Conservation (phyloP, 2,329 filamentous ascomycete species). For the Amauroascus niger region DNA sequence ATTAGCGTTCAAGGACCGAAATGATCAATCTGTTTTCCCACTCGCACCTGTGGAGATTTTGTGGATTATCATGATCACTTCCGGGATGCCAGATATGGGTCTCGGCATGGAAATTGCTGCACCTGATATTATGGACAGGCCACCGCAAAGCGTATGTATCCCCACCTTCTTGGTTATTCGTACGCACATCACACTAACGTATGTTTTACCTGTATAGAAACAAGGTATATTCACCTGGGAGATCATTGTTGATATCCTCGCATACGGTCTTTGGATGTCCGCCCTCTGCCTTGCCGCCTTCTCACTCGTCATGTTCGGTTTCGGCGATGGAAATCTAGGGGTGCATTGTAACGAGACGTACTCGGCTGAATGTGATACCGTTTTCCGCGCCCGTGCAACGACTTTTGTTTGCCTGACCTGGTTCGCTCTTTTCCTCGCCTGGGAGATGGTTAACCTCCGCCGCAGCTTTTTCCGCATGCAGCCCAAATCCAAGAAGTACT, state of each 20-base stretch:
- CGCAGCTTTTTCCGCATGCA: slow-evolving; percentile 68
- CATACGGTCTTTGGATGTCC: slow-evolving; percentile 72
- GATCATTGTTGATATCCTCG: slow-evolving; percentile 66
- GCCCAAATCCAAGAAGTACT: slow-evolving; percentile 49
- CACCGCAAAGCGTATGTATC: slow-evolving; percentile 52
- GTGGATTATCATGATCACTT: slow-evolving; percentile 93
- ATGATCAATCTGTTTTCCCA: slow-evolving; percentile 69
- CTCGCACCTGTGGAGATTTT: slow-evolving; percentile 77
- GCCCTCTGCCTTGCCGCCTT: slow-evolving; percentile 56
- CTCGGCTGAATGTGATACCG: slow-evolving; percentile 47
- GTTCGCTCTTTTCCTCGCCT: slow-evolving; percentile 66
- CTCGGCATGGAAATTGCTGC: slow-evolving; percentile 69
- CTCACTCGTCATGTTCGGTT: slow-evolving; percentile 53
- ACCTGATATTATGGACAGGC: slow-evolving; percentile 67
- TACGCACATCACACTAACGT: neutral
- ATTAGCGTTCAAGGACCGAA: slow-evolving; percentile 65
- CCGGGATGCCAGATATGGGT: slow-evolving; percentile 77
- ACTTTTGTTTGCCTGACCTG: slow-evolving; percentile 66
- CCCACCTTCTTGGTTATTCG: neutral
- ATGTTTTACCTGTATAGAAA: slow-evolving; percentile 29
- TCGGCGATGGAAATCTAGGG: slow-evolving; percentile 52
- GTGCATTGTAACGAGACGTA: slow-evolving; percentile 52
- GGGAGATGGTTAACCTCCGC: slow-evolving; percentile 66
- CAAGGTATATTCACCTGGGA: slow-evolving; percentile 67
- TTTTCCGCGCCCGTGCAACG: slow-evolving; percentile 63